Conservation (phyloP, 2,329 filamentous ascomycete genomes). For the Colletotrichum shisoi region DNA sequence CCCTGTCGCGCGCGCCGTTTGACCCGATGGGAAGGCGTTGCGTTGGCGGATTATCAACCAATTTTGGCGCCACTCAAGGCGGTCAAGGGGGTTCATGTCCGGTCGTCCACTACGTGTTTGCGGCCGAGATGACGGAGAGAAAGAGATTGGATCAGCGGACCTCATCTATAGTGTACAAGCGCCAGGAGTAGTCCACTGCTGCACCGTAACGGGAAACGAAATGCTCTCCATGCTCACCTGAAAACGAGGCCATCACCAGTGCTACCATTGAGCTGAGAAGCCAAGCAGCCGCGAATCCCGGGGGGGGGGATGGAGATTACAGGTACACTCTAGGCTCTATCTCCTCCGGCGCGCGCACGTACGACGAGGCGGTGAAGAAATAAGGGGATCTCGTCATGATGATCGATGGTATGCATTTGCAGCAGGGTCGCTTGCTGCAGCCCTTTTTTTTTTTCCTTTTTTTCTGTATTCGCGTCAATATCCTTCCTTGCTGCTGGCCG, state of each 20-base stretch:
- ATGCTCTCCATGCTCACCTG: not conserved
- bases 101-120: conserved; percentile 8
- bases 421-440: not conserved
- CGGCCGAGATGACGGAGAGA: conserved; percentile 20
- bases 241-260: conserved; percentile 12
- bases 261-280: not conserved
- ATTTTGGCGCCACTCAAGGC: conserved; percentile 10
- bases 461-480: not conserved
- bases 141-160: not conserved
- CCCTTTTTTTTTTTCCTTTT: conserved; percentile 1
- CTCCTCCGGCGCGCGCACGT: not conserved
- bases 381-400: conserved; percentile 11
- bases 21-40: not conserved
- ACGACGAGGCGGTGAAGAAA: conserved; percentile 36
- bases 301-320: not conserved
- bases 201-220: conserved; percentile 26
- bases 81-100: conserved; percentile 24
- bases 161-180: not conserved
- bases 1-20: conserved; percentile 8
- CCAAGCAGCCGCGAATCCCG: not conserved
- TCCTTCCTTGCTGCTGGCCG: not conserved
- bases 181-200: conserved; percentile 1
- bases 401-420: conserved; percentile 29
- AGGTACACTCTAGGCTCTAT: not conserved
- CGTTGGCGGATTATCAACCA: conserved; percentile 9